Base-by-base conservation (phyloP, 805 yeast species). In the Yarrowia keelungensis region DNA sequence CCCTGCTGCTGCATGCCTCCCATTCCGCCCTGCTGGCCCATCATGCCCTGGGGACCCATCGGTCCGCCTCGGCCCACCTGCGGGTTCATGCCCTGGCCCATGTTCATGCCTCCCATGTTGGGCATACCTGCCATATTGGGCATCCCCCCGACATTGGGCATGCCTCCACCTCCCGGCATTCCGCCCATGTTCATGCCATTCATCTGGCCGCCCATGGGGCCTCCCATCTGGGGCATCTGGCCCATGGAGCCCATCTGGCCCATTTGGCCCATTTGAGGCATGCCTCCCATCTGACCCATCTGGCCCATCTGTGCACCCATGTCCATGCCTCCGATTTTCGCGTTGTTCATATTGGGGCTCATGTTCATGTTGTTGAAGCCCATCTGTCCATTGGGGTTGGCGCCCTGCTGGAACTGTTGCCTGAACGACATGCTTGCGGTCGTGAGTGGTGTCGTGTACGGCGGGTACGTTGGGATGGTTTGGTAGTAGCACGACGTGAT, bases 121-220 rank as follows among this genome's bases (percentile, higher is more conserved):
- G 26, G 62, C 47, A 64, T 71, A 71, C 39, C 72, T 69, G 5
- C 71, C 74, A 32, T 38, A 50, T 15, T 58, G 45, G 42, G 66
- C 54, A 61, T 47, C 16, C 58, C 51, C 3, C 59, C 41, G 16
- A 35, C 38, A 35, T 32, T 49, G 19, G 54, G 54, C 54, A 49
- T 35, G 19, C 54, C 54, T 15, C 54, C 54, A 1, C 36, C 16
- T 10, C 32, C 12, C 5, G 61, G 46, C 61, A 54, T 54, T 3
- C 61, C 62, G 2, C 47, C 62, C 53, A 19, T 47, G 66, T 70
- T 75, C 74, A 67, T 71, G 69, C 32, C 68, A 22, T 51, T 64
- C 50, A 50, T 66, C 42, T 56, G 61, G 67, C 64, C 56, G 36
- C 49, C 51, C 65, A 59, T 59, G 12, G 26, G 64, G 1, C 36